Percentiles rank a stretch among this genome's conserved stretches.
Conservation (phyloP, 108 stramenopile genomes). For the Pelagomonas calceolata region DNA sequence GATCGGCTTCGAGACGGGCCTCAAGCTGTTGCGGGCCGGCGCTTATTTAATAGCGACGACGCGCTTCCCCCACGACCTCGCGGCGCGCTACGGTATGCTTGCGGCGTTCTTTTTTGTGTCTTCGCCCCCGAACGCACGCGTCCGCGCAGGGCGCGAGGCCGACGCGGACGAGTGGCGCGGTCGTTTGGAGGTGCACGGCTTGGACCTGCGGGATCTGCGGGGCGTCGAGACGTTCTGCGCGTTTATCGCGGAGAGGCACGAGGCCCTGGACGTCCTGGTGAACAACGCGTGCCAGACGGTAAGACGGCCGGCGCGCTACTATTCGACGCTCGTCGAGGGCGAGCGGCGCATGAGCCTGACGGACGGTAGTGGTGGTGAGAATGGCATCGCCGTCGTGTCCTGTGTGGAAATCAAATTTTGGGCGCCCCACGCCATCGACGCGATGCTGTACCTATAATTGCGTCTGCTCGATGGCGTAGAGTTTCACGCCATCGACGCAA, state of each 20-base stretch:
- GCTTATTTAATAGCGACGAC: slow-evolving; percentile 66
- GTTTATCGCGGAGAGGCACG: slow-evolving; percentile 31
- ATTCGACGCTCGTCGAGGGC: slow-evolving; percentile 49
- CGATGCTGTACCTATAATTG: too few relatives aligned
- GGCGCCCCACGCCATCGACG: too few relatives aligned
- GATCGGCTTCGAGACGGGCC: slow-evolving; percentile 68
- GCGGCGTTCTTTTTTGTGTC: too few relatives aligned
- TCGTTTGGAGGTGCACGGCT: slow-evolving; percentile 57
- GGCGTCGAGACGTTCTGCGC: slow-evolving; percentile 68
- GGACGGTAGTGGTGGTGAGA: neutral
- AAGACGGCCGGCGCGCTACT: slow-evolving; percentile 65
- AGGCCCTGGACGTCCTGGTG: slow-evolving; percentile 68
- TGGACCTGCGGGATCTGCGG: slow-evolving; percentile 71
- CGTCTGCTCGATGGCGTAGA: too few relatives aligned
- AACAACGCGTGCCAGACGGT: slow-evolving; percentile 89
- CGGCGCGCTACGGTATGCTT: slow-evolving; percentile 33
- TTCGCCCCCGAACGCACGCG: too few relatives aligned
- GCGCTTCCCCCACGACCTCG: slow-evolving; percentile 65
- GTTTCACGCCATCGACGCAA: too few relatives aligned
- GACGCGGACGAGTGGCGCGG: slow-evolving; percentile 54
- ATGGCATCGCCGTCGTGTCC: too few relatives aligned
- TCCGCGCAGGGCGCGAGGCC: slow-evolving; percentile 37
- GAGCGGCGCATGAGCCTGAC: slow-evolving; percentile 46
- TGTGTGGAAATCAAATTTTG: too few relatives aligned
- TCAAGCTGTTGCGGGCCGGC: slow-evolving; percentile 60